phyloP scores from a whole-genome alignment of 2,329 filamentous ascomycete species.

The Fusarium staphyleae region DNA sequence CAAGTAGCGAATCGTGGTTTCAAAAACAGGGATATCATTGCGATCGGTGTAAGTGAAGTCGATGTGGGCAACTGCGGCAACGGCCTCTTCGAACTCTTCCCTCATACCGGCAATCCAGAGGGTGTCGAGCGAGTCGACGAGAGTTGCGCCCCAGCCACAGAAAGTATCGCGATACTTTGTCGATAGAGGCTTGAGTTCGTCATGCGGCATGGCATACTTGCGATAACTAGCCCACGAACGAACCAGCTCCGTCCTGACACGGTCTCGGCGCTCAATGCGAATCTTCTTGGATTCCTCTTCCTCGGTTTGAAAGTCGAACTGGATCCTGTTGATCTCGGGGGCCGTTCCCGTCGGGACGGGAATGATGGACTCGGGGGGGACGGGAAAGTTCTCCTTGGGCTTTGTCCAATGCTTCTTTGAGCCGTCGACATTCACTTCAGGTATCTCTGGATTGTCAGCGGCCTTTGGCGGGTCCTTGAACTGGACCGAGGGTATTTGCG shows the following conservation, averaged over 20 bases:
- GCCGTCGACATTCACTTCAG: slow-evolving; percentile 24
- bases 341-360: slow-evolving; percentile 75
- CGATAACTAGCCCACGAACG: slow-evolving; percentile 86
- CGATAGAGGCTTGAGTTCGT: slow-evolving; percentile 80
- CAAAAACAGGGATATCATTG: slow-evolving; percentile 83
- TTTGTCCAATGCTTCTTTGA: slow-evolving; percentile 73
- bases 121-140: slow-evolving; percentile 84
- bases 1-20: slow-evolving; percentile 90
- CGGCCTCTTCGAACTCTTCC: slow-evolving; percentile 81
- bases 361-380: slow-evolving; percentile 74
- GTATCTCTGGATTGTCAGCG: slow-evolving; percentile 25
- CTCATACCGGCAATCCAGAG: slow-evolving; percentile 86
- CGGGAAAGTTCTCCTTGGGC: slow-evolving; percentile 77
- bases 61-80: slow-evolving; percentile 72
- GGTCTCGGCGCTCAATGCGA: slow-evolving; percentile 68
- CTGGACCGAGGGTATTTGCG: slow-evolving; percentile 34
- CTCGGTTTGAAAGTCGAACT: slow-evolving; percentile 75
- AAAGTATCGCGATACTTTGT: slow-evolving; percentile 78
- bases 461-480: slow-evolving; percentile 42
- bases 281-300: slow-evolving; percentile 63
- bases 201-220: slow-evolving; percentile 80
- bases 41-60: slow-evolving; percentile 79
- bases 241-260: slow-evolving; percentile 76
- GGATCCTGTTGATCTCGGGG: slow-evolving; percentile 76
- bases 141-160: slow-evolving; percentile 87